Evolutionary conservation across 2,329 filamentous ascomycete species (phyloP).

Genomic region (Ilyonectria robusta): DNA sequence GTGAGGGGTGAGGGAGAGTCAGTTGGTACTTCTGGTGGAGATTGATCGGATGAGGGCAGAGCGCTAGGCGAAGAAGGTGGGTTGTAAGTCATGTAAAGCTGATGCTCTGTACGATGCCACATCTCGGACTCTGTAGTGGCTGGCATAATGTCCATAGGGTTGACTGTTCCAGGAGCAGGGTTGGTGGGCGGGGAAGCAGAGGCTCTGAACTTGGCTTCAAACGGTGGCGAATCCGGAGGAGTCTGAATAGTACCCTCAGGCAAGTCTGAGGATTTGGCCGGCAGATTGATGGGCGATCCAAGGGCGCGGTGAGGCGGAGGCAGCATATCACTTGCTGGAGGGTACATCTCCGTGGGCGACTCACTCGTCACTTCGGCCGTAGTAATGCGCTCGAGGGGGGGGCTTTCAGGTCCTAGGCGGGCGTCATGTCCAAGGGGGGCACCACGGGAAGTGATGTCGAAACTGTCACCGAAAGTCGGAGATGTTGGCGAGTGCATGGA

Average conservation of each 20-base stretch:
- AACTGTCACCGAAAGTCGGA: conserved; percentile 34
- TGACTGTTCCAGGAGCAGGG: conserved; percentile 63
- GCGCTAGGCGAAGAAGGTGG: conserved; percentile 45
- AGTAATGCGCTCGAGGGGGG: conserved; percentile 42
- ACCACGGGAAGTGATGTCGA: conserved; percentile 27
- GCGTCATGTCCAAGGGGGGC: conserved; percentile 32
- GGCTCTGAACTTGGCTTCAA: conserved; percentile 40
- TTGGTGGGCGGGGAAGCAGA: conserved; percentile 51
- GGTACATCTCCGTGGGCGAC: conserved; percentile 50
- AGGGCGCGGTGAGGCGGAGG: conserved; percentile 36
- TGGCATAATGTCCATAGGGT: conserved; percentile 69
- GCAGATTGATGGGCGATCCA: conserved; percentile 43
- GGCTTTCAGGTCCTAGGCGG: conserved; percentile 30
- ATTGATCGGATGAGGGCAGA: conserved; percentile 28
- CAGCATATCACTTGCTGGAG: conserved; percentile 32
- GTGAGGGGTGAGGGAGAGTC: conserved; percentile 48
- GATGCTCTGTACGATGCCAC: conserved; percentile 56
- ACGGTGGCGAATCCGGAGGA: conserved; percentile 46
- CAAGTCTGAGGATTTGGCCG: conserved; percentile 18
- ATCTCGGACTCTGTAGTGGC: conserved; percentile 56
- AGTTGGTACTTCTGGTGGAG: conserved; percentile 33
- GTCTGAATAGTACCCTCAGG: conserved; percentile 40
- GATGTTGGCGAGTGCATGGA: conserved; percentile 48
- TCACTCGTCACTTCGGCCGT: conserved; percentile 45
- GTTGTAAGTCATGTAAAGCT: conserved; percentile 50